Evolutionary conservation across 2,329 filamentous ascomycete species (phyloP).

Genomic region (Ophiobolus disseminans): DNA sequence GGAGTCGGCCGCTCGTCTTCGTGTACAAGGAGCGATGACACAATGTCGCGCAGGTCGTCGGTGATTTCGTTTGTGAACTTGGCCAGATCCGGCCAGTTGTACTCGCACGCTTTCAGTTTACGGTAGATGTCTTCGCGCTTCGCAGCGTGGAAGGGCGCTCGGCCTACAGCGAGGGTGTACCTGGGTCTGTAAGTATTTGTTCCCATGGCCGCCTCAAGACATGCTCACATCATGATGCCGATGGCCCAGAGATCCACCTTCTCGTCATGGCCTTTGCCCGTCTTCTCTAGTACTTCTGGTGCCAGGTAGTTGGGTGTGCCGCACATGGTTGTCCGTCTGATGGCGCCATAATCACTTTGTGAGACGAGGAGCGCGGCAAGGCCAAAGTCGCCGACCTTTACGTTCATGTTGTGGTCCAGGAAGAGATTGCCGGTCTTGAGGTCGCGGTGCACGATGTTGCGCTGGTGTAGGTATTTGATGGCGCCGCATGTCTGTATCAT

Average conservation of each 20-base stretch:
- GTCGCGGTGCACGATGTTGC: slow-evolving; percentile 95
- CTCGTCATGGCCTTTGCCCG: slow-evolving; percentile 92
- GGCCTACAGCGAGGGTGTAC: slow-evolving; percentile 96
- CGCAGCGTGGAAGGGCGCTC: slow-evolving; percentile 93
- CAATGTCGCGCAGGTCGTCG: slow-evolving; percentile 77
- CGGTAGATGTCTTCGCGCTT: slow-evolving; percentile 86
- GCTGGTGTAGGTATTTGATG: slow-evolving; percentile 96
- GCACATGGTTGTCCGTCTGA: slow-evolving; percentile 87
- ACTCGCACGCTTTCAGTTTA: slow-evolving; percentile 72
- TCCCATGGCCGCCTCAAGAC: not conserved
- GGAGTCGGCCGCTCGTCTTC: slow-evolving; percentile 77
- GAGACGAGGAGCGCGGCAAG: slow-evolving; percentile 90
- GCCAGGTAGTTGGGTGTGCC: slow-evolving; percentile 99
- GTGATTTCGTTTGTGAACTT: slow-evolving; percentile 74
- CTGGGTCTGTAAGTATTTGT: slow-evolving; percentile 54
- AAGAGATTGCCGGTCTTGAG: slow-evolving; percentile 99
- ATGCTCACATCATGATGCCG: slow-evolving; percentile 86
- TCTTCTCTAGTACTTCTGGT: slow-evolving; percentile 93
- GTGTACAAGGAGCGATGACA: slow-evolving; percentile 76
- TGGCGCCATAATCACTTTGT: slow-evolving; percentile 83
- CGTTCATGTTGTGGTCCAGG: slow-evolving; percentile 91
- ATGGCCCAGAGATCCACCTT: slow-evolving; percentile 99
- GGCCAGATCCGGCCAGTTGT: slow-evolving; percentile 76
- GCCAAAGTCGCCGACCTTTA: slow-evolving; percentile 97
- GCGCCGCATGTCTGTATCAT: slow-evolving; percentile 94